Evolutionary conservation across 225 moss, liverwort and hornwort species (phyloP).

Genomic region (Bryum argenteum): DNA sequence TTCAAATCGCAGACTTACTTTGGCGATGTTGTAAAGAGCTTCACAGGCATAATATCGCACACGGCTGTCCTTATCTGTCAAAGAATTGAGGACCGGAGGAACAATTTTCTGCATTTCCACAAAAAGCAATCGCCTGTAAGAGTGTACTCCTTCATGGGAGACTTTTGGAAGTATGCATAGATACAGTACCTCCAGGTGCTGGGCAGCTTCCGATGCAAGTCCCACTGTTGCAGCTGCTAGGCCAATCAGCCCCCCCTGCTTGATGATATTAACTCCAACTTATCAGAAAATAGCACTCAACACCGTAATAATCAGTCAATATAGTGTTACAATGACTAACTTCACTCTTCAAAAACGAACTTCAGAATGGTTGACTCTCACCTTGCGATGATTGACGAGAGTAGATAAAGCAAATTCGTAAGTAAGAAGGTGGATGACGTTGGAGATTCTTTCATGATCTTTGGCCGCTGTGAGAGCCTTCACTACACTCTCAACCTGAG

Average conservation of each 20-base stretch:
- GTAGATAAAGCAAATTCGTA: constrained; percentile 73
- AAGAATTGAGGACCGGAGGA: constrained; percentile 63
- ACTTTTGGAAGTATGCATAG: constrained; percentile 3
- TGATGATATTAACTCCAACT: neutral
- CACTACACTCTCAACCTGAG: constrained; percentile 89
- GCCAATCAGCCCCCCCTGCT: constrained; percentile 63
- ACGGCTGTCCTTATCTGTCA: constrained; percentile 66
- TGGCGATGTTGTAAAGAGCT: constrained; percentile 71
- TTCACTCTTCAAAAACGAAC: too few relatives aligned
- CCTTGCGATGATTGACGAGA: constrained; percentile 87
- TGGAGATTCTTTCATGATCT: constrained; percentile 86
- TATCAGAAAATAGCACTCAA: constrained; percentile 18
- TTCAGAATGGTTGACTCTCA: too few relatives aligned
- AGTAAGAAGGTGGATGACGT: constrained; percentile 67
- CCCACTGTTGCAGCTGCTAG: constrained; percentile 67
- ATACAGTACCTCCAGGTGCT: constrained; percentile 56
- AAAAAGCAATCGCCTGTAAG: neutral
- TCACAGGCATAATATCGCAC: constrained; percentile 72
- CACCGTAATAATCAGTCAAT: too few relatives aligned
- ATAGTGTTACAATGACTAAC: too few relatives aligned
- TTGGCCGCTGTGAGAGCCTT: constrained; percentile 68
- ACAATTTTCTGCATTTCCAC: constrained; percentile 62
- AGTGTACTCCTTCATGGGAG: too few relatives aligned
- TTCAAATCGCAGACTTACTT: constrained; percentile 34
- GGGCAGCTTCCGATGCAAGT: constrained; percentile 66